These are phyloP conservation scores for Tolypocladium nubicola DNA, from an alignment of 2,329 filamentous ascomycete species.

Conservation along the genomic window DNA sequence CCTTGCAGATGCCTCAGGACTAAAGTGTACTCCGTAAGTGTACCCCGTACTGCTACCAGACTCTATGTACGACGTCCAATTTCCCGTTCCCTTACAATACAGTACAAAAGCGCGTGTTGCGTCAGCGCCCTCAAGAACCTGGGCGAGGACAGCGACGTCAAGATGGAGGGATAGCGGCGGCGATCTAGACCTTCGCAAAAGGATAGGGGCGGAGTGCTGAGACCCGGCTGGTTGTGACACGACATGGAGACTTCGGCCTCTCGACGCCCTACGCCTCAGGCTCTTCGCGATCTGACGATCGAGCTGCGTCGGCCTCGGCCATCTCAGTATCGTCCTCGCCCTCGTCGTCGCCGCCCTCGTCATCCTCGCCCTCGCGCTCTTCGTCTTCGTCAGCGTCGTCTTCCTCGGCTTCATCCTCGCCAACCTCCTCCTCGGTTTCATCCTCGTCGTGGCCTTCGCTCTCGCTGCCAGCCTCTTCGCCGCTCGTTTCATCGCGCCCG, in stretches of 20 bases:
- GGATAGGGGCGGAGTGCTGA: too few relatives aligned
- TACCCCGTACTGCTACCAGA: not conserved
- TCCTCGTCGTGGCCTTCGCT: constrained; percentile 24
- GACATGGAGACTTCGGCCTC: constrained; percentile 1
- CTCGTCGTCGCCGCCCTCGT: constrained; percentile 7
- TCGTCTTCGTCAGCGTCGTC: constrained; percentile 4
- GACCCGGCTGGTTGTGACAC: not conserved
- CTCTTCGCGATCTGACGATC: constrained; percentile 1
- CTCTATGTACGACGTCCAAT: not conserved
- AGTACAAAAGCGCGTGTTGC: not conserved
- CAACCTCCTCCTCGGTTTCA: constrained; percentile 12
- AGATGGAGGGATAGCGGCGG: too few relatives aligned
- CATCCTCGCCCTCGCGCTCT: constrained; percentile 3
- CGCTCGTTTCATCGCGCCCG: constrained; percentile 14
- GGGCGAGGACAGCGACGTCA: too few relatives aligned
- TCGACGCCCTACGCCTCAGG: constrained; percentile 3
- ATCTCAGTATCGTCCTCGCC: constrained; percentile 3
- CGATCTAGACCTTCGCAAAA: too few relatives aligned
- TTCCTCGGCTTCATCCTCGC: constrained; percentile 4
- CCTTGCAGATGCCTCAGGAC: not conserved
- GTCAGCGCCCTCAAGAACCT: not conserved
- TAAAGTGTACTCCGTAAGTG: not conserved
- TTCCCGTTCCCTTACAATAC: not conserved
- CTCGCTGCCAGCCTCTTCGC: constrained; percentile 23
- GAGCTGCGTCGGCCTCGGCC: not conserved